A percentile compares a stretch with the other conserved stretches of the same genome.
These are phyloP conservation scores for Deuterostichococcus epilithicus DNA, from an alignment of 139 green algal genomes.

Conservation along the genomic window DNA sequence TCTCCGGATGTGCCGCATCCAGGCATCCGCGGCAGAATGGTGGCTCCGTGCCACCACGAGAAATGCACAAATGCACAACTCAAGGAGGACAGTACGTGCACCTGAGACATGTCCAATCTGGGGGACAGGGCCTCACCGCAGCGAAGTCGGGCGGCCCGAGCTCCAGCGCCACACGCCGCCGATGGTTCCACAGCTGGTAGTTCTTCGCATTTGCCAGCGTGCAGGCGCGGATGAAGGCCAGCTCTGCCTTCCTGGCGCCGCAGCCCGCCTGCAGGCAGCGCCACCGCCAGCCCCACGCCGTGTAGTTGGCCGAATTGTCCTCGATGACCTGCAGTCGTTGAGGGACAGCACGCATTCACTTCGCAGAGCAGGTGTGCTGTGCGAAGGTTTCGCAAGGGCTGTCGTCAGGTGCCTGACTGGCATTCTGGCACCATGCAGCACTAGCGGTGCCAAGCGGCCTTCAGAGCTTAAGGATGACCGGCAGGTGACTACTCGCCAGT, in stretches of 20 bases:
- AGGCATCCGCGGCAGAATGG: too few relatives aligned
- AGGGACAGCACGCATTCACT: background rate
- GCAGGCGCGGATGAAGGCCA: slow-evolving; percentile 30
- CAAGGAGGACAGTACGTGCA: too few relatives aligned
- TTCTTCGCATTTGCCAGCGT: slow-evolving; percentile 69
- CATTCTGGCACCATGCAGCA: too few relatives aligned
- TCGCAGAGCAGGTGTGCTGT: background rate
- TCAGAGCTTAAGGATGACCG: too few relatives aligned
- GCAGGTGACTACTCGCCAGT: too few relatives aligned
- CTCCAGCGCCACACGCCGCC: slow-evolving; percentile 48
- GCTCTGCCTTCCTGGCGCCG: slow-evolving; percentile 1
- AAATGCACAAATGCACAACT: too few relatives aligned
- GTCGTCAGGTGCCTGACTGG: too few relatives aligned
- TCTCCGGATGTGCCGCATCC: too few relatives aligned
- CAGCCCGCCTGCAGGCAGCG: slow-evolving; percentile 26
- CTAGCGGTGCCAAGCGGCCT: too few relatives aligned
- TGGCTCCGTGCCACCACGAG: too few relatives aligned
- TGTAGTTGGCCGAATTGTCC: slow-evolving; percentile 76
- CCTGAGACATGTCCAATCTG: too few relatives aligned
- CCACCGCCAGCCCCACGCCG: slow-evolving; percentile 70
- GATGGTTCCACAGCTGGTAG: slow-evolving; percentile 93
- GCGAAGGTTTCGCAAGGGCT: too few relatives aligned
- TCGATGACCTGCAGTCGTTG: slow-evolving; percentile 21
- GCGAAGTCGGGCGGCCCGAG: slow-evolving; percentile 29
- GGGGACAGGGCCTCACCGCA: slow-evolving; percentile 22